Conservation (phyloP, 2,329 filamentous ascomycete species). For the Dactylonectria macrodidyma region DNA sequence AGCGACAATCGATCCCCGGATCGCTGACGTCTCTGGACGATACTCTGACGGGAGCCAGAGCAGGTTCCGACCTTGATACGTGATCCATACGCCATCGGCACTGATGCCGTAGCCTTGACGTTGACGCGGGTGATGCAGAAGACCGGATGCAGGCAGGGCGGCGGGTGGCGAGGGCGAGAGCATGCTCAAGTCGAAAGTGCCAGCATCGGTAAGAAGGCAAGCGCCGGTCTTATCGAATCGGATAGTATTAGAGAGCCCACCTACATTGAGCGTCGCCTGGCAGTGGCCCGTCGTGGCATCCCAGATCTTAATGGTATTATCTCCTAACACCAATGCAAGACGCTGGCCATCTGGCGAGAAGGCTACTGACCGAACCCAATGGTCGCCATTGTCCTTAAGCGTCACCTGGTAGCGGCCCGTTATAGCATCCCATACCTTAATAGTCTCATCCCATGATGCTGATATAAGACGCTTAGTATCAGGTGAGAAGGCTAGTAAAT, state of each 20-base stretch:
- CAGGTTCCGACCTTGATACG: conserved; percentile 12
- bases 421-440: too few relatives aligned
- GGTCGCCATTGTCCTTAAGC: too few relatives aligned
- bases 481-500: too few relatives aligned
- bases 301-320: not conserved
- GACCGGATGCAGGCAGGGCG: not conserved
- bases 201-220: conserved; percentile 2
- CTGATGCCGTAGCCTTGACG: not conserved
- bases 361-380: not conserved
- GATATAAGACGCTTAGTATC: too few relatives aligned
- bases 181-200: not conserved
- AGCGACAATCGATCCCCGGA: not conserved
- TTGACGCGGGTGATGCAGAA: not conserved
- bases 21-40: not conserved
- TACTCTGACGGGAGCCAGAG: conserved; percentile 13
- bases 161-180: not conserved
- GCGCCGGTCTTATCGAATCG: not conserved
- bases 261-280: not conserved
- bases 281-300: not conserved
- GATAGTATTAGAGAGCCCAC: not conserved
- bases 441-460: too few relatives aligned
- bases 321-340: too few relatives aligned
- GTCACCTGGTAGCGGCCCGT: too few relatives aligned
- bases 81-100: not conserved
- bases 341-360: not conserved